These are phyloP conservation scores for barrel medic (Medicago truncatula) DNA, from an alignment of 306 rosid species.

Conservation along the genomic window DNA sequence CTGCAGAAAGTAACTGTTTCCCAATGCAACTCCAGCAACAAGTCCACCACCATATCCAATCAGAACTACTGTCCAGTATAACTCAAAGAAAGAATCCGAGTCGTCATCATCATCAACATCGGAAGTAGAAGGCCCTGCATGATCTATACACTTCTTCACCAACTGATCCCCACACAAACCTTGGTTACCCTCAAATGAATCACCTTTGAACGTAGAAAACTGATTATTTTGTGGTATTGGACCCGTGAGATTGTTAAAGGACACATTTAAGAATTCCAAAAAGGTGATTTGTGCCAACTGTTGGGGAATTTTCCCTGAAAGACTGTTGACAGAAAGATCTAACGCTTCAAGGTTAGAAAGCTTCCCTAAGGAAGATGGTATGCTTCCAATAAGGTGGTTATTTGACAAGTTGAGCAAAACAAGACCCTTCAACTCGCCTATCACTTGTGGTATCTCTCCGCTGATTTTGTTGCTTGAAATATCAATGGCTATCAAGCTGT, in stretches of 20 bases:
- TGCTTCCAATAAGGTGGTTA: constrained; percentile 33
- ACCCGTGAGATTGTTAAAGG: constrained; percentile 31
- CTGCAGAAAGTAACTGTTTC: background rate
- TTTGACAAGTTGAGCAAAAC: constrained; percentile 37
- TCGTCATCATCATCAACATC: constrained; percentile 25
- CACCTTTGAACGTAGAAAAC: constrained; percentile 17
- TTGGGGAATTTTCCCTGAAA: constrained; percentile 38
- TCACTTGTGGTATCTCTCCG: constrained; percentile 32
- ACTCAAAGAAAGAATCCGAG: background rate
- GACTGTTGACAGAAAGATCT: constrained; percentile 40
- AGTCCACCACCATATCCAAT: constrained; percentile 45
- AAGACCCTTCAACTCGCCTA: constrained; percentile 27
- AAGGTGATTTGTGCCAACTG: constrained; percentile 36
- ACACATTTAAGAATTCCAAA: constrained; percentile 37
- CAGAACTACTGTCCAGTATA: constrained; percentile 10
- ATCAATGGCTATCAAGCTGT: constrained; percentile 34
- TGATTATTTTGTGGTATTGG: constrained; percentile 37
- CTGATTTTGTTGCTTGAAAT: constrained; percentile 42
- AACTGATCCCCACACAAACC: background rate
- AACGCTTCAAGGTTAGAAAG: constrained; percentile 39
- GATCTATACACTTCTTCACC: background rate
- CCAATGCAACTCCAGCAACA: constrained; percentile 16
- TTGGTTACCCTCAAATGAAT: background rate
- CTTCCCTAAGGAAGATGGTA: constrained; percentile 43
- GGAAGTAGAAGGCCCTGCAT: background rate